phyloP scores from a whole-genome alignment of 2,329 filamentous ascomycete species.

The Diaporthe sp. region DNA sequence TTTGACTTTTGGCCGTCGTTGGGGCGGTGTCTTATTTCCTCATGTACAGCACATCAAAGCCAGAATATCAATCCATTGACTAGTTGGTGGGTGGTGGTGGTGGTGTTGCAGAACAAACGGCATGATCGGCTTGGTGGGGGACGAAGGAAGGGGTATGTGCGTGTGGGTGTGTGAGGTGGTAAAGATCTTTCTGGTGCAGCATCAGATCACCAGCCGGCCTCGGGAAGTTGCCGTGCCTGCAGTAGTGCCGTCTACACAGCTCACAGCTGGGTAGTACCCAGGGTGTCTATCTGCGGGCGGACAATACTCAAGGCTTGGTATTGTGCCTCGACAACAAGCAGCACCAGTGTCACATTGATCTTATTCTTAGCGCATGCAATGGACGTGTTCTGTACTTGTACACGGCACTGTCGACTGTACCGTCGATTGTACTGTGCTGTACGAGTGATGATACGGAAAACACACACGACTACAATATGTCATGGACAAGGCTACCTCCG shows the following conservation, averaged over 20 bases:
- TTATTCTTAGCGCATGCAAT: neutral
- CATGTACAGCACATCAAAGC: neutral
- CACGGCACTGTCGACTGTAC: neutral
- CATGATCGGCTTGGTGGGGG: neutral
- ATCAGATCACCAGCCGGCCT: conserved; percentile 12
- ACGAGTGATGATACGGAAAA: neutral
- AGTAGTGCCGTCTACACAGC: conserved; percentile 13
- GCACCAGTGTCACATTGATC: conserved; percentile 1
- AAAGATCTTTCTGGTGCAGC: conserved; percentile 24
- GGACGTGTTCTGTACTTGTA: too few species aligned
- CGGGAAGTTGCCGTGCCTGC: conserved; percentile 31
- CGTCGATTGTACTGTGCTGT: neutral
- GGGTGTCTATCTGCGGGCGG: conserved; percentile 12
- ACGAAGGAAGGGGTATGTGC: too few species aligned
- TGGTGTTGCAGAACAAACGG: neutral
- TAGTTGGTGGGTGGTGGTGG: neutral
- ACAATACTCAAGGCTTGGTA: neutral
- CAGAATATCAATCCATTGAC: neutral
- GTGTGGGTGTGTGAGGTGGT: conserved; percentile 5
- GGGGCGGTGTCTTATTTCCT: neutral
- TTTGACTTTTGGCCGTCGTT: neutral
- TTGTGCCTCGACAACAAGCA: neutral
- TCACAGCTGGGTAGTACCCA: neutral
- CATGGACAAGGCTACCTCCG: conserved; percentile 18
- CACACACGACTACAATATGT: neutral